These are phyloP conservation scores for Pseudodiploospora longispora DNA, from an alignment of 2,329 filamentous ascomycete genomes.

Conservation along the genomic window DNA sequence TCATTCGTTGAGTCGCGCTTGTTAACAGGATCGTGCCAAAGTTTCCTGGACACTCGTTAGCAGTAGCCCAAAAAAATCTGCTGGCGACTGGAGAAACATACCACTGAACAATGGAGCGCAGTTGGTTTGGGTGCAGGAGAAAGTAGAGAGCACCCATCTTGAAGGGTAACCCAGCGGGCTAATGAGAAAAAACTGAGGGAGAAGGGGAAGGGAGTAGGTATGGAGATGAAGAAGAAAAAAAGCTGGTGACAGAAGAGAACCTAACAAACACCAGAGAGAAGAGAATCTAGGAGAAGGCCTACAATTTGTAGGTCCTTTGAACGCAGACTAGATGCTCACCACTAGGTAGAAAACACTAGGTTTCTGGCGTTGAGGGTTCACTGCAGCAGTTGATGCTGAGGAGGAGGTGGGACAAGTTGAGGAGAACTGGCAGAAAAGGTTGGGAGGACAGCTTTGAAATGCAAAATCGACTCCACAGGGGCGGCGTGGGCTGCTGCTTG, in stretches of 20 bases:
- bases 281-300: too few relatives aligned
- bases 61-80: slow-evolving; percentile 11
- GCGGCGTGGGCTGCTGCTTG: too few relatives aligned
- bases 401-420: too few relatives aligned
- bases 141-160: slow-evolving; percentile 63
- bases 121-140: slow-evolving; percentile 64
- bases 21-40: slow-evolving; percentile 95
- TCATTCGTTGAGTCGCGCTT: slow-evolving; percentile 71
- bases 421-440: too few relatives aligned
- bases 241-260: neutral
- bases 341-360: too few relatives aligned
- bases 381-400: too few relatives aligned
- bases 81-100: slow-evolving; percentile 30
- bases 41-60: slow-evolving; percentile 55
- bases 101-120: slow-evolving; percentile 86
- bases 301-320: too few relatives aligned
- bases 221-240: neutral
- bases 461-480: too few relatives aligned
- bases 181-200: neutral
- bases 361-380: too few relatives aligned
- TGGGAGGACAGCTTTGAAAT: too few relatives aligned
- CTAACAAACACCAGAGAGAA: too few relatives aligned
- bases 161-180: slow-evolving; percentile 10
- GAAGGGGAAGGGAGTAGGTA: neutral
- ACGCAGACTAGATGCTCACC: too few relatives aligned